Evolutionary conservation across 305 asterid genomes (phyloP).

Genomic region (Fraxinus nigra): DNA sequence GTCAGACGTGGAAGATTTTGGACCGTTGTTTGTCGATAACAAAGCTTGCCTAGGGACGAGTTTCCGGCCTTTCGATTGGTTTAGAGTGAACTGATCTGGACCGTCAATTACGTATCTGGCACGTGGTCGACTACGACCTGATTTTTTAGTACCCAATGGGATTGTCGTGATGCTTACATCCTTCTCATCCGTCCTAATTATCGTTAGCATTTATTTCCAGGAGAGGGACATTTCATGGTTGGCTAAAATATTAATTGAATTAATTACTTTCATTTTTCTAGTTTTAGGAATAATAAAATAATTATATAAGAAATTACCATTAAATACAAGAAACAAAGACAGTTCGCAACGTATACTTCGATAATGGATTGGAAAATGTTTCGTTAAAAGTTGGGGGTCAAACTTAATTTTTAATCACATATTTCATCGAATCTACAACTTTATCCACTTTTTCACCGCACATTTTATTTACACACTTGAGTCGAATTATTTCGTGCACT

Average conservation of each 20-base stretch:
- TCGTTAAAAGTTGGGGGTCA: too few relatives aligned
- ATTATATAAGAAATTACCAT: not conserved
- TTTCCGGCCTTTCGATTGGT: conserved; percentile 41
- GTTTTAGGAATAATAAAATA: not conserved
- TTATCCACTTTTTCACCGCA: not conserved
- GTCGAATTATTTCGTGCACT: not conserved
- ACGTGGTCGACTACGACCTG: conserved; percentile 31
- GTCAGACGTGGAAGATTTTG: conserved; percentile 43
- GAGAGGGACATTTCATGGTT: not conserved
- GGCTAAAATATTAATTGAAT: not conserved
- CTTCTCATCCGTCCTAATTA: not conserved
- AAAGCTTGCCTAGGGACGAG: conserved; percentile 11
- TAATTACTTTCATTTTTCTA: not conserved
- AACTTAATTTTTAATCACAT: too few relatives aligned
- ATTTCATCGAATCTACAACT: not conserved
- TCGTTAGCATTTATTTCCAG: not conserved
- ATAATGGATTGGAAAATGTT: not conserved
- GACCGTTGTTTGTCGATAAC: conserved; percentile 56
- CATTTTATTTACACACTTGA: not conserved
- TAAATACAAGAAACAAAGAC: not conserved
- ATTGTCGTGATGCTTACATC: not conserved
- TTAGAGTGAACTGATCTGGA: conserved; percentile 35
- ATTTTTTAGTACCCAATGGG: conserved; percentile 12
- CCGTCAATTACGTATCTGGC: conserved; percentile 37
- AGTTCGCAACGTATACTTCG: not conserved